Conservation (phyloP, 1,284 basidiomycete species). For the Ceratobasidium sp. region DNA sequence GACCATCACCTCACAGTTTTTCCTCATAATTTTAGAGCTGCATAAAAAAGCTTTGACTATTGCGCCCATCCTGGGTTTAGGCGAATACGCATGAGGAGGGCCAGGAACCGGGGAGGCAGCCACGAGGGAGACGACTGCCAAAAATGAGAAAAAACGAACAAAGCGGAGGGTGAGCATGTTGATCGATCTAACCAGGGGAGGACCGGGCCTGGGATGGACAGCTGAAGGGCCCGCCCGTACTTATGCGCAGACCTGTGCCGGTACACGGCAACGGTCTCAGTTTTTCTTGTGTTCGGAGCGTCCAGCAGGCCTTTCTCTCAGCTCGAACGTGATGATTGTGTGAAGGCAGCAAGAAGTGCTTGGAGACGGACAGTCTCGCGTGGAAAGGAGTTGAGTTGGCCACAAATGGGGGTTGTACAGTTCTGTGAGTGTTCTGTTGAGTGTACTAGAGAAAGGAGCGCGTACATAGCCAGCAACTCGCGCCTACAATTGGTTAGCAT, state of each 20-base stretch:
- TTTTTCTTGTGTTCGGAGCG: too few relatives aligned
- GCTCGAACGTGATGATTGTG: constrained; percentile 18
- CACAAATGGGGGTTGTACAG: not conserved
- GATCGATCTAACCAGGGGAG: not conserved
- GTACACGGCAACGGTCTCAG: not conserved
- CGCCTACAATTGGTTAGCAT: constrained; percentile 3
- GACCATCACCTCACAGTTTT: constrained; percentile 8
- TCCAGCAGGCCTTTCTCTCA: constrained; percentile 20
- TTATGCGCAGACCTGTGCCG: constrained; percentile 18
- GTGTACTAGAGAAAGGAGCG: constrained; percentile 17
- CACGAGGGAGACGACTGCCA: not conserved
- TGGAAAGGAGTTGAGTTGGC: constrained; percentile 22
- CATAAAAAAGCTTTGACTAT: not conserved
- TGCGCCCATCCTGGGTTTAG: not conserved
- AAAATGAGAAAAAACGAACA: constrained; percentile 12
- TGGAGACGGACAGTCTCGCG: constrained; percentile 5
- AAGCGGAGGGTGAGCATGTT: constrained; percentile 14
- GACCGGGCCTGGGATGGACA: constrained; percentile 17
- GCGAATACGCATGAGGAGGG: not conserved
- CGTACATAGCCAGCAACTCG: not conserved
- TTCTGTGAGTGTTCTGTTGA: too few relatives aligned
- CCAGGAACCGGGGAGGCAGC: constrained; percentile 26
- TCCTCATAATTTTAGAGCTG: too few relatives aligned
- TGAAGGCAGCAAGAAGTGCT: constrained; percentile 1
- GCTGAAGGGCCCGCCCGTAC: not conserved